Percentiles rank a stretch among this genome's conserved stretches.
Evolutionary conservation across 441 rosid species (phyloP).

Genomic region (Brassica hybrid): DNA sequence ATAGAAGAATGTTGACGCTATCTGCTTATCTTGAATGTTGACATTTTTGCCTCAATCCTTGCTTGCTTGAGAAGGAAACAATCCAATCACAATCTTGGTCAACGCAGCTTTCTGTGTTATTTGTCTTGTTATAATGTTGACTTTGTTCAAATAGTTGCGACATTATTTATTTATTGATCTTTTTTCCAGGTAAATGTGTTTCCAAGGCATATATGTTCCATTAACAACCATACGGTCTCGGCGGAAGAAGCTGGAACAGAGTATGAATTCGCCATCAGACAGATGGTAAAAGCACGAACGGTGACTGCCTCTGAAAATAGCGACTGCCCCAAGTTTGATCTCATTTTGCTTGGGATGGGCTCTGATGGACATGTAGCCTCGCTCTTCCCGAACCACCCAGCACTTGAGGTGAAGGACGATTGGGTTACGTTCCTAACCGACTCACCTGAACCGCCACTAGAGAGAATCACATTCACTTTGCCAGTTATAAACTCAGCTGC

Average conservation of each 20-base stretch:
- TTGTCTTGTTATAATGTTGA: conserved; percentile 30
- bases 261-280: conserved; percentile 78
- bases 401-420: conserved; percentile 61
- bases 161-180: background rate
- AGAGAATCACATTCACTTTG: conserved; percentile 91
- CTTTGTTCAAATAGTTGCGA: conserved; percentile 4
- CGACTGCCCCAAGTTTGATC: conserved; percentile 93
- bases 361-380: conserved; percentile 93
- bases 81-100: background rate
- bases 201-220: conserved; percentile 81
- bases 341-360: conserved; percentile 92
- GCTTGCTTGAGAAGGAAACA: conserved; percentile 13
- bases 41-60: conserved; percentile 8
- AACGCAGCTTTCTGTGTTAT: background rate
- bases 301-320: conserved; percentile 68
- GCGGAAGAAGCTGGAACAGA: conserved; percentile 85
- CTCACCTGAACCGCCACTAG: conserved; percentile 86
- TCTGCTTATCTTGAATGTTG: conserved; percentile 19
- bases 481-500: conserved; percentile 94
- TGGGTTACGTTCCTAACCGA: conserved; percentile 85
- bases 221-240: conserved; percentile 67
- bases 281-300: conserved; percentile 69
- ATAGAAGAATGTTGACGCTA: conserved; percentile 1
- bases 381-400: conserved; percentile 75
- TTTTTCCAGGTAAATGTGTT: conserved; percentile 68